Evolutionary conservation across 192 early-diverging fungal genomes (phyloP), one percentile per base, ranked within the genome.

Genomic region (Endogone sp.): DNA sequence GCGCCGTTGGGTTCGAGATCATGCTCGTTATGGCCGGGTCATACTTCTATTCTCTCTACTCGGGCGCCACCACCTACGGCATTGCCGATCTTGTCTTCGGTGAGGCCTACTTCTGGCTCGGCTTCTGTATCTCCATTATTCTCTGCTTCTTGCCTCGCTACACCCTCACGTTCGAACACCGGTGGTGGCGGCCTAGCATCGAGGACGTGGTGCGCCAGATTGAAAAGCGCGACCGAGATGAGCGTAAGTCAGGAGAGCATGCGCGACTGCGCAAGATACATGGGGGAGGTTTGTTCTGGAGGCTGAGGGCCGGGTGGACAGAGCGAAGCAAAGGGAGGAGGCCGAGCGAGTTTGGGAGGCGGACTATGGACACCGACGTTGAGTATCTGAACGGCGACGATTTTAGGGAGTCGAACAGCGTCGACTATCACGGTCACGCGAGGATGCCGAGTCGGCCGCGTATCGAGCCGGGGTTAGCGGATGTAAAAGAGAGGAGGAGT

Each of bases 31-130:
- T 92, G 21, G 64, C 9, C 37, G 37, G 37, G 9, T 49, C 37
- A 16, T 49, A 49, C 37, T 8, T 60, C 27, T 60, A 26, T 21
- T 60, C 59, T 10, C 8, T 60, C 8, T 75, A 87, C 56, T 66
- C 74, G 2, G 77, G 74, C 61, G 87, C 82, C 32, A 80, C 90
- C 23, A 76, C 93, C 31, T 89, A 89, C 65, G 93, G 92, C 27
- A 86, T 93, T 58, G 84, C 87, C 2, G 60, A 80, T 0, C 80
- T 87, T 9, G 75, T 97, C 37, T 88, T 92, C 69, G 70, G 77
- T 4, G 78, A 84, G 21, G 79, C 86, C 21, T 70, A 81, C 0
- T 98, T 98, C 67, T 98, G 91, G 87, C 78, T 93, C 29, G 84
- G 81, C 24, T 70, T 92, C 20, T 29, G 90, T 2, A 67, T 99